Conservation (phyloP, 2,329 filamentous ascomycete genomes). For the Colletotrichum abscissum region DNA sequence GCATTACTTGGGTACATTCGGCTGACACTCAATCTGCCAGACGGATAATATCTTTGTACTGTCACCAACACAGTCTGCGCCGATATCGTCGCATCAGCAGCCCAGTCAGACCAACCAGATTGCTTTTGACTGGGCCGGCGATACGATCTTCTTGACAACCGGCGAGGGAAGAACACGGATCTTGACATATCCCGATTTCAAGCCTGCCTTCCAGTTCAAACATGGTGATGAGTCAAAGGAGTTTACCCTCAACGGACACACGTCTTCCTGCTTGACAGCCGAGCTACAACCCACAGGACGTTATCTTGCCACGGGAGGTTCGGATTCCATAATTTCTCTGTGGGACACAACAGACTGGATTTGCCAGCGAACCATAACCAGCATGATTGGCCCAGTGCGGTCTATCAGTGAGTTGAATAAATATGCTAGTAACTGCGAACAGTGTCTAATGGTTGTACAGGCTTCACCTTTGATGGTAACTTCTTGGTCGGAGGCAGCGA, state of each 20-base stretch:
- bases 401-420: constrained; percentile 67
- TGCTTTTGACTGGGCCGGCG: constrained; percentile 78
- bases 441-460: constrained; percentile 46
- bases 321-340: constrained; percentile 79
- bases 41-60: constrained; percentile 72
- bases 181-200: constrained; percentile 73
- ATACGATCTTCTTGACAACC: constrained; percentile 77
- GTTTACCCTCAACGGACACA: constrained; percentile 78
- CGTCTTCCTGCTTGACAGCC: constrained; percentile 75
- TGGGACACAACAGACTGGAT: constrained; percentile 86
- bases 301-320: constrained; percentile 79
- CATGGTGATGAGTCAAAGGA: constrained; percentile 58
- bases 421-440: not conserved
- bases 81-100: constrained; percentile 70
- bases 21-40: constrained; percentile 49
- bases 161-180: constrained; percentile 78
- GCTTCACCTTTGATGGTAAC: constrained; percentile 83
- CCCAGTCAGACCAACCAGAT: constrained; percentile 76
- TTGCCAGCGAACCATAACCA: constrained; percentile 76
- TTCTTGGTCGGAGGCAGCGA: constrained; percentile 81
- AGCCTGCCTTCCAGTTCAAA: constrained; percentile 63
- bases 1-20: not conserved
- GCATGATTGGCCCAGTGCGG: constrained; percentile 76
- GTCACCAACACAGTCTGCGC: constrained; percentile 67
- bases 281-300: constrained; percentile 78